A percentile compares a stretch with the other conserved stretches of the same genome.
Conservation (phyloP, 2,329 filamentous ascomycete species). For the Fusarium illudens region DNA sequence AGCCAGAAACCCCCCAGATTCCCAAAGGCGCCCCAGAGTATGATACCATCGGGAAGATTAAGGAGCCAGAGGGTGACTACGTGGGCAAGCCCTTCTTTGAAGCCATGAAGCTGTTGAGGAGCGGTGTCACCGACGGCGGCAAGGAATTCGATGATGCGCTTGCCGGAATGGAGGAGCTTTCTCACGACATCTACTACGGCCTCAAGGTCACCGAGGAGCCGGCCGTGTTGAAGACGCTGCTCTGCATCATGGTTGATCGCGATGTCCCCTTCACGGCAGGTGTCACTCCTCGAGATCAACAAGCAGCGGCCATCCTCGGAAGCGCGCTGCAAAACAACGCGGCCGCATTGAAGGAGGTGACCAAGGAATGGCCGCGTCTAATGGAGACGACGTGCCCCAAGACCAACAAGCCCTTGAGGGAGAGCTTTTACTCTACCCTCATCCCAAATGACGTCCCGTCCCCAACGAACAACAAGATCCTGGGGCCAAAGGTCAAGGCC, state of each 20-base stretch:
- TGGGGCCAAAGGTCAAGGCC: slow-evolving; percentile 46
- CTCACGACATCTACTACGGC: slow-evolving; percentile 76
- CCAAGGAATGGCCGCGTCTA: slow-evolving; percentile 56
- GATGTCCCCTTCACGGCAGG: slow-evolving; percentile 38
- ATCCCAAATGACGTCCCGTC: slow-evolving; percentile 42
- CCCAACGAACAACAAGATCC: slow-evolving; percentile 35
- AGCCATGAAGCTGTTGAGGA: slow-evolving; percentile 61
- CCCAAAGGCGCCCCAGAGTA: slow-evolving; percentile 64
- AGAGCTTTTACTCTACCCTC: slow-evolving; percentile 54
- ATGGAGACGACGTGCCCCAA: slow-evolving; percentile 50
- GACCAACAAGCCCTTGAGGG: slow-evolving; percentile 44
- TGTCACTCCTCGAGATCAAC: slow-evolving; percentile 53
- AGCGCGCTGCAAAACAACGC: slow-evolving; percentile 72
- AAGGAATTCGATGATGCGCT: slow-evolving; percentile 60
- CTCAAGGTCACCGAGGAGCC: slow-evolving; percentile 67
- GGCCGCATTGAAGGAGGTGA: slow-evolving; percentile 63
- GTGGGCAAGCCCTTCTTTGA: slow-evolving; percentile 48
- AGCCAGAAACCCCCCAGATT: slow-evolving; percentile 47
- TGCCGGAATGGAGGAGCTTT: slow-evolving; percentile 67
- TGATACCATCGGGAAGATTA: slow-evolving; percentile 65
- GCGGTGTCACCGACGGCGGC: slow-evolving; percentile 45
- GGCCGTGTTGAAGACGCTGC: slow-evolving; percentile 61
- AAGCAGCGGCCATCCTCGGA: slow-evolving; percentile 66
- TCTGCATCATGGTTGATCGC: slow-evolving; percentile 60
- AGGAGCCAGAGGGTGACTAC: slow-evolving; percentile 54